Conservation (phyloP, 306 rosid genomes). For the Cucumis hystrix region DNA sequence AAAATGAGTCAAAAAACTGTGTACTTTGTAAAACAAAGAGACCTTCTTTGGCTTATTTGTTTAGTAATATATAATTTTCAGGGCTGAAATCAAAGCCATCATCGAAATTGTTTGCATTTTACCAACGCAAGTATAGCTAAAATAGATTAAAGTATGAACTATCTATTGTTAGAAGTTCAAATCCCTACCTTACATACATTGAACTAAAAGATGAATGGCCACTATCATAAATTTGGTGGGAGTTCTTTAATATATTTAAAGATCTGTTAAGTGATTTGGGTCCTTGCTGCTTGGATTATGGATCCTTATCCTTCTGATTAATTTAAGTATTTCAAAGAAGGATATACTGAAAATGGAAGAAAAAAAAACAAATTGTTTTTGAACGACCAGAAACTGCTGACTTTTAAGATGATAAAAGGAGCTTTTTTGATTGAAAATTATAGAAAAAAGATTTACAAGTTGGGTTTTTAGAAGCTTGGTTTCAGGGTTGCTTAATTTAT, state of each 20-base stretch:
- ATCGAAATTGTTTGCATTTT: background rate
- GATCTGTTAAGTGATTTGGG: background rate
- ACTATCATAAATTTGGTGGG: background rate
- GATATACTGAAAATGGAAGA: background rate
- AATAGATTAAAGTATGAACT: too few relatives aligned
- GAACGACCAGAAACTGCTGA: background rate
- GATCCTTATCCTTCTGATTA: background rate
- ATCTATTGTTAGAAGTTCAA: too few relatives aligned
- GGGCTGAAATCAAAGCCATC: background rate
- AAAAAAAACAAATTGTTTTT: background rate
- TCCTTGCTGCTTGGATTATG: background rate
- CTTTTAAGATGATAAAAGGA: background rate
- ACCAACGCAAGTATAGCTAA: too few relatives aligned
- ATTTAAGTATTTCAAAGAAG: background rate
- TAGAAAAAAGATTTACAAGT: background rate
- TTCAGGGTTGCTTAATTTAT: background rate
- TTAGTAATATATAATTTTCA: background rate
- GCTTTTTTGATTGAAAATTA: background rate
- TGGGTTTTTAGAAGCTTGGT: background rate
- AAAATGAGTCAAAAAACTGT: background rate
- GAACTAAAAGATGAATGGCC: background rate
- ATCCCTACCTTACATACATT: too few relatives aligned
- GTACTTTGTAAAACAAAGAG: background rate
- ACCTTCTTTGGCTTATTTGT: background rate
- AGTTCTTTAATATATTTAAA: background rate